phyloP scores from a whole-genome alignment of 2,329 filamentous ascomycete species.

The Aspergillus sp. region DNA sequence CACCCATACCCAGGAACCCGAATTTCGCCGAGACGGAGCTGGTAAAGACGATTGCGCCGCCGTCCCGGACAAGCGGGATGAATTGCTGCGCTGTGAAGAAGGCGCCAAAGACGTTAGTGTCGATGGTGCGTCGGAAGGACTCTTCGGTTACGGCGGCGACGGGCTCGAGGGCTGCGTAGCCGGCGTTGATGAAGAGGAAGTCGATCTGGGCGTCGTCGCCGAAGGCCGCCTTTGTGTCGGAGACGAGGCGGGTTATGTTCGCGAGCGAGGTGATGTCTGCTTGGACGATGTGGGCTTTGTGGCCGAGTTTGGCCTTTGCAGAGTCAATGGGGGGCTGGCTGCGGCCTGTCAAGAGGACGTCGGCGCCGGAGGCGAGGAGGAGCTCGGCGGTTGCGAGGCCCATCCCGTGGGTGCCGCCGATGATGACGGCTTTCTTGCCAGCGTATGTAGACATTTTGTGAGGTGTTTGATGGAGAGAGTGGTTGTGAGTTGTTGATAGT shows the following conservation, averaged over 20 bases:
- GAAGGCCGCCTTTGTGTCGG: slow-evolving; percentile 6
- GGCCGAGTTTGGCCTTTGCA: slow-evolving; percentile 6
- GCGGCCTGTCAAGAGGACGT: slow-evolving; percentile 21
- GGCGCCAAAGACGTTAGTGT: slow-evolving; percentile 19
- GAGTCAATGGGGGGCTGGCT: slow-evolving; percentile 11
- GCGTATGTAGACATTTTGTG: slow-evolving; percentile 7
- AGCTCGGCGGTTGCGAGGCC: slow-evolving; percentile 20
- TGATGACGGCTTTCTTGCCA: slow-evolving; percentile 14
- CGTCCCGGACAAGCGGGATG: slow-evolving; percentile 8
- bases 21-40: slow-evolving; percentile 13
- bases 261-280: slow-evolving; percentile 14
- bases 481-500: not conserved
- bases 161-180: slow-evolving; percentile 18
- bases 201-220: not conserved
- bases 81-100: slow-evolving; percentile 19
- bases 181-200: slow-evolving; percentile 19
- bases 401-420: slow-evolving; percentile 22
- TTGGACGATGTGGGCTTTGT: slow-evolving; percentile 5
- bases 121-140: slow-evolving; percentile 14
- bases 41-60: slow-evolving; percentile 20
- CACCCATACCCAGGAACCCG: slow-evolving; percentile 15
- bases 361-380: slow-evolving; percentile 7
- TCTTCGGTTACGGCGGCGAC: slow-evolving; percentile 9
- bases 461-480: no score
- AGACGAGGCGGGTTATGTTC: slow-evolving; percentile 3